Percentiles rank a stretch among this genome's conserved stretches.
Evolutionary conservation across 2,329 filamentous ascomycete species (phyloP).

Genomic region (Lasiodiplodia citricola): DNA sequence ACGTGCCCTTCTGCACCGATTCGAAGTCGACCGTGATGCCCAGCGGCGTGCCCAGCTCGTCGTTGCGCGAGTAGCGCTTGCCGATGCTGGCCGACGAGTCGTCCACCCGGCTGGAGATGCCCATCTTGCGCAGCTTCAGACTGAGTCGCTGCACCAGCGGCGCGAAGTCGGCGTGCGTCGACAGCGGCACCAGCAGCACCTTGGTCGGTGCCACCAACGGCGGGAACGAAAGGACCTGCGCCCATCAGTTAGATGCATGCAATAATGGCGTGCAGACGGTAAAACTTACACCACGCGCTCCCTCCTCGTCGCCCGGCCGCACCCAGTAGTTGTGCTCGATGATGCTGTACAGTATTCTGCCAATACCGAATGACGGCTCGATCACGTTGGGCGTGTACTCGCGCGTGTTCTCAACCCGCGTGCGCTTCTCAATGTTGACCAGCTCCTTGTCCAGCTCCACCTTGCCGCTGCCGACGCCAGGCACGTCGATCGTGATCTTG

Average conservation of each 20-base stretch:
- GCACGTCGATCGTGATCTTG: conserved; percentile 78
- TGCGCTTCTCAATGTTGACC: conserved; percentile 82
- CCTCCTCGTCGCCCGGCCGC: conserved; percentile 73
- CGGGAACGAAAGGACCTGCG: conserved; percentile 73
- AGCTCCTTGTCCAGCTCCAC: conserved; percentile 81
- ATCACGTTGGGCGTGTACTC: conserved; percentile 97
- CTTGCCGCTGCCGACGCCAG: conserved; percentile 69
- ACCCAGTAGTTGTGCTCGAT: conserved; percentile 97
- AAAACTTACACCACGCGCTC: conserved; percentile 76
- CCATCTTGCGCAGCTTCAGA: conserved; percentile 74
- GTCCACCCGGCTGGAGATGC: conserved; percentile 84
- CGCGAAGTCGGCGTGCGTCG: conserved; percentile 78
- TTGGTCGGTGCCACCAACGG: conserved; percentile 88
- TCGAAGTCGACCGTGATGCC: conserved; percentile 97
- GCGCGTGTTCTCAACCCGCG: conserved; percentile 78
- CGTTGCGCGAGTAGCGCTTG: conserved; percentile 87
- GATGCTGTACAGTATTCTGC: conserved; percentile 88
- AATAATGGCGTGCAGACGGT: conserved; percentile 11
- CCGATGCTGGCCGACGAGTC: conserved; percentile 91
- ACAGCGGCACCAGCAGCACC: conserved; percentile 89
- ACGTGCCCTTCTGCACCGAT: conserved; percentile 82
- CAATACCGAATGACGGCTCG: conserved; percentile 97
- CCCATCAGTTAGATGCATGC: conserved; percentile 1
- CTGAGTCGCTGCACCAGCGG: conserved; percentile 77
- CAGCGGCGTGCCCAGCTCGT: conserved; percentile 92